phyloP scores from a whole-genome alignment of 768 basidiomycete species.

The Suillus lakei region DNA sequence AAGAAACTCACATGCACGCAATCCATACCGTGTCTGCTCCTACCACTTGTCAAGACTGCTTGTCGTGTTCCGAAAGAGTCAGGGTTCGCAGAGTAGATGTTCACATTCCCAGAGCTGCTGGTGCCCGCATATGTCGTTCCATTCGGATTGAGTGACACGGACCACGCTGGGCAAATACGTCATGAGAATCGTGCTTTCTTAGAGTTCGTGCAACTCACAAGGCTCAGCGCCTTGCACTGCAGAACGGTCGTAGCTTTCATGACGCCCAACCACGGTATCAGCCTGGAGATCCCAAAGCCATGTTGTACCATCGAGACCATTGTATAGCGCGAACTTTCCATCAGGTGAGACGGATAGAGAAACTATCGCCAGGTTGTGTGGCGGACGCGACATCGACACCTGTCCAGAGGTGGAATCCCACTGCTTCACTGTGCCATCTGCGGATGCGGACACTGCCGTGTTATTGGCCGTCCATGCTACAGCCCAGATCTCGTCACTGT shows the following conservation, averaged over 20 bases:
- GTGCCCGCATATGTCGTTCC: conserved; percentile 77
- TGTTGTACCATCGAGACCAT: conserved; percentile 85
- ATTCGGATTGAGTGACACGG: conserved; percentile 79
- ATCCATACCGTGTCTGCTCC: conserved; percentile 78
- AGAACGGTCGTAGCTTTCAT: conserved; percentile 75
- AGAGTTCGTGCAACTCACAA: conserved; percentile 51
- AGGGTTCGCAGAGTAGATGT: conserved; percentile 69
- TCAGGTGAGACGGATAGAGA: conserved; percentile 75
- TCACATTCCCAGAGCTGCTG: conserved; percentile 71
- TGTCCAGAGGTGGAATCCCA: conserved; percentile 74
- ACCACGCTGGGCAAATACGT: conserved; percentile 63
- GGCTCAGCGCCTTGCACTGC: conserved; percentile 61
- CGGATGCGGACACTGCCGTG: conserved; percentile 70
- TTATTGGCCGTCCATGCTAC: conserved; percentile 73
- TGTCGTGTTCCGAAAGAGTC: conserved; percentile 71
- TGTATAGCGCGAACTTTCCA: conserved; percentile 72
- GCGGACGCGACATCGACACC: conserved; percentile 57
- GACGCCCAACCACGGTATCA: conserved; percentile 63
- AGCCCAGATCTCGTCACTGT: conserved; percentile 82
- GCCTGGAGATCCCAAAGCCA: conserved; percentile 71
- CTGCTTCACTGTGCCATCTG: conserved; percentile 77
- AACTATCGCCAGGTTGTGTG: conserved; percentile 87
- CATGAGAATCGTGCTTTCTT: conserved; percentile 1
- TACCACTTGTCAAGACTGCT: conserved; percentile 63
- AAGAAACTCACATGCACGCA: conserved; percentile 64